Evolutionary conservation across 768 basidiomycete species (phyloP).

Genomic region (Suillus placidus): DNA sequence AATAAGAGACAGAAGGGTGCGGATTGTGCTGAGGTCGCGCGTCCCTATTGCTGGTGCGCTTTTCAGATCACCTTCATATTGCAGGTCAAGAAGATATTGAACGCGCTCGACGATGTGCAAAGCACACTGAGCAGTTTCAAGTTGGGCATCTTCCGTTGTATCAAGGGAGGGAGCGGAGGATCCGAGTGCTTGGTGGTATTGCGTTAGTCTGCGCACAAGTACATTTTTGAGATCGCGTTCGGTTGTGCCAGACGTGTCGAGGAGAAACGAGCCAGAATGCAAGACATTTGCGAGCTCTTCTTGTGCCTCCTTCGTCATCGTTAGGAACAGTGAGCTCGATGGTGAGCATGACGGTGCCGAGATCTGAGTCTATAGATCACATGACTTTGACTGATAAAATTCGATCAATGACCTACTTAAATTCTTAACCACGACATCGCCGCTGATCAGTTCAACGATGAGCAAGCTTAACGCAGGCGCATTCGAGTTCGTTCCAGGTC

Average conservation of each 20-base stretch:
- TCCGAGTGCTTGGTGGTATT: slow-evolving; percentile 21
- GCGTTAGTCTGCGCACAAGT: slow-evolving; percentile 14
- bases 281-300: slow-evolving; percentile 12
- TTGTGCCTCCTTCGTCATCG: background rate
- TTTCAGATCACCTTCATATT: slow-evolving; percentile 7
- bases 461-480: slow-evolving; percentile 87
- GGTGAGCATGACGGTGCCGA: background rate
- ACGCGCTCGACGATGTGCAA: slow-evolving; percentile 50
- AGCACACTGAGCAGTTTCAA: slow-evolving; percentile 58
- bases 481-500: slow-evolving; percentile 84
- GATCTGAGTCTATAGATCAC: slow-evolving; percentile 5
- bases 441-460: slow-evolving; percentile 43
- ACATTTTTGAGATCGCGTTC: slow-evolving; percentile 15
- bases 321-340: background rate
- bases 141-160: slow-evolving; percentile 47
- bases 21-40: slow-evolving; percentile 63
- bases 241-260: slow-evolving; percentile 4
- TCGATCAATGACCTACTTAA: slow-evolving; percentile 1
- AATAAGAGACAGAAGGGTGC: slow-evolving; percentile 64
- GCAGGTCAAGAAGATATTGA: slow-evolving; percentile 44
- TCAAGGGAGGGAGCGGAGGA: slow-evolving; percentile 12
- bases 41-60: slow-evolving; percentile 50
- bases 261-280: slow-evolving; percentile 18
- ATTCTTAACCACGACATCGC: slow-evolving; percentile 11
- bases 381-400: slow-evolving; percentile 9